phyloP scores from a whole-genome alignment of 2,329 filamentous ascomycete genomes.

The Fusarium veterinarium region DNA sequence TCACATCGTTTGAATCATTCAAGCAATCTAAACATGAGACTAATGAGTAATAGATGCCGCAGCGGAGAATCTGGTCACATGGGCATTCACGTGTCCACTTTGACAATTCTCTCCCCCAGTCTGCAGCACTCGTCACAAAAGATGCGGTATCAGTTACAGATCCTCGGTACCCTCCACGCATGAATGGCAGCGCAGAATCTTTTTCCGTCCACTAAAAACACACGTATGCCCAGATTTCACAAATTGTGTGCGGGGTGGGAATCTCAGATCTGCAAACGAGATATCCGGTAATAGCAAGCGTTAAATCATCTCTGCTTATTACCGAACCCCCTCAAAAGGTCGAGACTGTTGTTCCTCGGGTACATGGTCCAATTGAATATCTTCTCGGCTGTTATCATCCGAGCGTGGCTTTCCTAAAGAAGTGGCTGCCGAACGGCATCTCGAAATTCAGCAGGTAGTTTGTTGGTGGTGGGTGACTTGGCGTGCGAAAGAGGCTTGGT shows the following conservation, averaged over 20 bases:
- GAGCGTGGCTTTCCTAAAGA: constrained; percentile 14
- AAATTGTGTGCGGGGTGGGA: neutral
- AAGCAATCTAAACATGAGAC: neutral
- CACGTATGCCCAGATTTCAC: neutral
- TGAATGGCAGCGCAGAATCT: neutral
- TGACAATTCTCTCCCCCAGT: neutral
- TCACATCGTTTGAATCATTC: neutral
- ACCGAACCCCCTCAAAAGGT: neutral
- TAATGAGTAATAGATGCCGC: neutral
- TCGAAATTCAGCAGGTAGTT: neutral
- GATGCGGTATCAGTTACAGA: neutral
- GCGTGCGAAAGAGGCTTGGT: constrained; percentile 16
- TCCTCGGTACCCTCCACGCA: neutral
- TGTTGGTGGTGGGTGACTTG: neutral
- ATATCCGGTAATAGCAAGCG: constrained; percentile 23
- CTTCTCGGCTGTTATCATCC: constrained; percentile 13
- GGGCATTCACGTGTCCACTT: neutral
- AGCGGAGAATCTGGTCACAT: neutral
- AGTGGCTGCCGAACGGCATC: constrained; percentile 20
- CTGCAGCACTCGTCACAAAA: neutral
- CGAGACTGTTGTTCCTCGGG: neutral
- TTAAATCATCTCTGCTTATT: neutral
- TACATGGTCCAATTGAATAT: neutral
- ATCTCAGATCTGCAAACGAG: constrained; percentile 33
- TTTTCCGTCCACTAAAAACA: neutral